Conservation (phyloP, 768 basidiomycete species). For the Cystobasidium onofrii region DNA sequence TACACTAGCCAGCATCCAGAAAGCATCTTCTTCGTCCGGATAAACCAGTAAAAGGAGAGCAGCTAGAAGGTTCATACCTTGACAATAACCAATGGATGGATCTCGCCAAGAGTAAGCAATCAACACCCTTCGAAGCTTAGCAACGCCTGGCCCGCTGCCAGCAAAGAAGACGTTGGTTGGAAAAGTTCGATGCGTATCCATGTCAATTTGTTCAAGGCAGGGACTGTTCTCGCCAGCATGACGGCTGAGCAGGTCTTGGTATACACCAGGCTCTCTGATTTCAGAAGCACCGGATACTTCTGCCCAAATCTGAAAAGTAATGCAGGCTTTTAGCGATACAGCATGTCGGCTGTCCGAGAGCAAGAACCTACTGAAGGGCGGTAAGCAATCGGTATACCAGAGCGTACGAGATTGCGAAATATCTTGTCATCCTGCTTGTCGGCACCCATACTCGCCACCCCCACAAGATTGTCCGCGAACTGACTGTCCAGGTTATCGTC, state of each 20-base stretch:
- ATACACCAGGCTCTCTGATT: conserved; percentile 81
- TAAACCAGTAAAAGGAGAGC: conserved; percentile 87
- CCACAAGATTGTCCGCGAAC: conserved; percentile 78
- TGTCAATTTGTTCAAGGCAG: conserved; percentile 72
- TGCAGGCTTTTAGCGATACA: no score
- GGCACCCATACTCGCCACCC: conserved; percentile 75
- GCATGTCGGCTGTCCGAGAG: no score
- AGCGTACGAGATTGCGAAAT: conserved; percentile 69
- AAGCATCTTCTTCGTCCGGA: conserved; percentile 92
- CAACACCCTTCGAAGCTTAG: conserved; percentile 80
- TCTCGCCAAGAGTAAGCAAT: conserved; percentile 87
- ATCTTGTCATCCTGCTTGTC: conserved; percentile 63
- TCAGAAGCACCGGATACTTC: conserved; percentile 92
- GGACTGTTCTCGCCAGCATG: conserved; percentile 45
- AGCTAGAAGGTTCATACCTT: conserved; percentile 87
- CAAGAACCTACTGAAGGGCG: conserved; percentile 61
- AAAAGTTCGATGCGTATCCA: conserved; percentile 55
- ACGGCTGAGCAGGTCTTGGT: conserved; percentile 65
- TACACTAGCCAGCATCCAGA: conserved; percentile 84
- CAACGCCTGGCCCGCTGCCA: conserved; percentile 87
- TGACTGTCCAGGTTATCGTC: conserved; percentile 56
- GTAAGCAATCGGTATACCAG: conserved; percentile 77
- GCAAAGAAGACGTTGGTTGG: conserved; percentile 70
- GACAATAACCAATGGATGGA: conserved; percentile 84
- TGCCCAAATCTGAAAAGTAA: conserved; percentile 53